Conservation (phyloP, 2,329 filamentous ascomycete species). For the Pseudogymnoascus sp. region DNA sequence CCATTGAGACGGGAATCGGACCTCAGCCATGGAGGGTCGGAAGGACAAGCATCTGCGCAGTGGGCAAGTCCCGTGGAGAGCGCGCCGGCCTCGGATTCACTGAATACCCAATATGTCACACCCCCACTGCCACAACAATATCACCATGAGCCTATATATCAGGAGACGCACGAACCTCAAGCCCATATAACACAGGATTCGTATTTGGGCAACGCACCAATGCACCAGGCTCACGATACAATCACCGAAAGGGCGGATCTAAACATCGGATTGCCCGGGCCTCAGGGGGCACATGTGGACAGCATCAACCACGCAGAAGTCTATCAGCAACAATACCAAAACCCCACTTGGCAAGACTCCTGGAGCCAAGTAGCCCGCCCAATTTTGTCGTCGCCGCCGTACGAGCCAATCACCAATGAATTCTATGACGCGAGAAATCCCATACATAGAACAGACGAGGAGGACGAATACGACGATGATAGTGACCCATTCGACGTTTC, state of each 20-base stretch:
- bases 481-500: slow-evolving; percentile 40
- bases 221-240: background rate
- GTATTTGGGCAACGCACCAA: background rate
- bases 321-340: background rate
- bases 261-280: background rate
- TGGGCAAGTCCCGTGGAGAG: background rate
- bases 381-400: background rate
- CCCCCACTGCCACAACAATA: background rate
- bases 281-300: background rate
- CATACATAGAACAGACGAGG: background rate
- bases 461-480: slow-evolving; percentile 16
- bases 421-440: background rate
- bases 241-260: background rate
- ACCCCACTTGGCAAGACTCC: background rate
- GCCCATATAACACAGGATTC: background rate
- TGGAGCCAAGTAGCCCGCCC: background rate
- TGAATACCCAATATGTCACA: background rate
- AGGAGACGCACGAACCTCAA: background rate
- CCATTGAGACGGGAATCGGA: background rate
- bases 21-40: background rate
- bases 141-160: background rate
- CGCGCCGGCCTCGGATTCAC: background rate
- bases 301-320: background rate
- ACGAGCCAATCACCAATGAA: background rate
- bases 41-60: background rate